phyloP scores from a whole-genome alignment of 1,284 basidiomycete species.

The Ganoderma resinaceum region DNA sequence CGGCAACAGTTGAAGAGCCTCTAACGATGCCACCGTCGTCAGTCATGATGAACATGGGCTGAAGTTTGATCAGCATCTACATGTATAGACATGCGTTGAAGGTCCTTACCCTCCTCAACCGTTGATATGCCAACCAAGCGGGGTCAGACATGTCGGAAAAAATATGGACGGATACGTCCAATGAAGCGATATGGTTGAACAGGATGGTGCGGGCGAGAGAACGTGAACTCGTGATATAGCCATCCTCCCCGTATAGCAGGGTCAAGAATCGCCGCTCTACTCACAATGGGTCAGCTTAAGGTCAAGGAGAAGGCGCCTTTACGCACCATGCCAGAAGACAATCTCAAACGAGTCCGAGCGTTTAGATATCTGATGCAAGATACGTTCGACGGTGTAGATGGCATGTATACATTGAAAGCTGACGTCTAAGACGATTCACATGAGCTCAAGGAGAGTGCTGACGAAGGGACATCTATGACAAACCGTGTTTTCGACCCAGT shows the following conservation, averaged over 20 bases:
- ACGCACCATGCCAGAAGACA: conserved; percentile 65
- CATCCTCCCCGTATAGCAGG: conserved; percentile 44
- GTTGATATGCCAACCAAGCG: conserved; percentile 55
- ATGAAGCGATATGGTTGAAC: conserved; percentile 53
- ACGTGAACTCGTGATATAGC: conserved; percentile 52
- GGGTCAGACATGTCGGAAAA: conserved; percentile 56
- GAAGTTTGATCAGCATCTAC: conserved; percentile 13
- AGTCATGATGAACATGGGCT: conserved; percentile 74
- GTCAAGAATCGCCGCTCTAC: conserved; percentile 51
- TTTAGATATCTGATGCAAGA: conserved; percentile 54
- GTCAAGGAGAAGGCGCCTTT: background rate
- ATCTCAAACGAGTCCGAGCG: conserved; percentile 67
- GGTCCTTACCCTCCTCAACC: conserved; percentile 46
- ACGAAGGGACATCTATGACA: conserved; percentile 11
- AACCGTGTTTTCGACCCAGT: conserved; percentile 53
- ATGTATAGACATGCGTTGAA: background rate
- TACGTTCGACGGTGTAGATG: conserved; percentile 56
- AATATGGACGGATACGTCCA: conserved; percentile 48
- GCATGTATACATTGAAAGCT: conserved; percentile 73
- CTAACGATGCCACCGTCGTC: conserved; percentile 55
- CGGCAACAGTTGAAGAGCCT: conserved; percentile 24
- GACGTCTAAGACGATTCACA: conserved; percentile 44
- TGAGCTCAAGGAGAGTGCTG: background rate
- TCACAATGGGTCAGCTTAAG: background rate
- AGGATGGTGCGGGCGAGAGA: conserved; percentile 59